Evolutionary conservation across 805 yeast genomes (phyloP), one percentile per base, ranked within the genome.

Genomic region (Saccharomycopsis fibuligera): DNA sequence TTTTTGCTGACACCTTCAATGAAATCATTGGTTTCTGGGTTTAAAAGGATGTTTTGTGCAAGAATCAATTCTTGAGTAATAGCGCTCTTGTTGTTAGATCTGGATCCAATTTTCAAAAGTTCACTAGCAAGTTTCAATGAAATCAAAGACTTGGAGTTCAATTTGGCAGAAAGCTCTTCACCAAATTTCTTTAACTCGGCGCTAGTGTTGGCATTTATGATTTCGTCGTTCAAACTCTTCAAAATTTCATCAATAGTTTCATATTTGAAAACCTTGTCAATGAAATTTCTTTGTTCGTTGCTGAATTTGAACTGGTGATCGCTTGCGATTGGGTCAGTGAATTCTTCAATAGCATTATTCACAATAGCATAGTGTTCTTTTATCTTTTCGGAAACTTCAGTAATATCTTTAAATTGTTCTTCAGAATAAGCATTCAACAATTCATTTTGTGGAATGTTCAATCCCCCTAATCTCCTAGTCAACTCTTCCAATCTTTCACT

Each of bases 281-380:
- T 83, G 82, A 67, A 53, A 39, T 51, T 57, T 57, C 67, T 59
- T 46, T 59, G 55, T 36, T 68, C 66, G 54, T 67, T 61, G 54
- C 70, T 66, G 57, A 73, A 75, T 47, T 63, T 65, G 59, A 70
- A 74, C 22, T 74, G 58, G 62, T 68, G 69, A 56, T 75, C 79
- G 27, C 70, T 71, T 44, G 82, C 67, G 52, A 72, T 68, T 37
- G 78, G 79, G 49, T 78, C 82, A 14, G 83, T 69, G 62, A 79
- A 91, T 62, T 89, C 96, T 60, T 87, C 88, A 51, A 91, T 76
- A 4, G 89, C 78, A 44, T 71, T 72, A 65, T 83, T 82, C 30
- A 91, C 79, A 56, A 84, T 72, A 10, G 75, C 68, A 61, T 68
- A 79, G 56, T 69, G 69, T 50, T 76, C 75, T 39, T 62, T 52